Evolutionary conservation across 2,329 filamentous ascomycete species (phyloP).

Genomic region (Huntiella savannae): DNA sequence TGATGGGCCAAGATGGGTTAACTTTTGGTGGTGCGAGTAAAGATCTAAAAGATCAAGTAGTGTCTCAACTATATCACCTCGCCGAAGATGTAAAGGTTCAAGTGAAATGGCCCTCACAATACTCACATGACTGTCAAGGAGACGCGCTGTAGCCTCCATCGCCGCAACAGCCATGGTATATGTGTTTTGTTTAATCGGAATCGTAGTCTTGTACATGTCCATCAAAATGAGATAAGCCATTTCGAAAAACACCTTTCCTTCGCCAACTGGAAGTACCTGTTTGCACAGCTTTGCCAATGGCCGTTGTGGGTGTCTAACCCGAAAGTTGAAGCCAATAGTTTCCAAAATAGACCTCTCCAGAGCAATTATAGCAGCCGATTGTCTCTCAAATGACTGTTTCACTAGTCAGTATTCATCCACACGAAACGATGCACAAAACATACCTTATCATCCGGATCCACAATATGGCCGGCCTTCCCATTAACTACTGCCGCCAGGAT

Average conservation of each 20-base stretch:
- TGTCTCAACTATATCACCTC: conserved; percentile 46
- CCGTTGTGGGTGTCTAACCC: conserved; percentile 72
- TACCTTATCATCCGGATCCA: conserved; percentile 65
- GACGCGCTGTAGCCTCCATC: conserved; percentile 57
- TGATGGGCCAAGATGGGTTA: conserved; percentile 53
- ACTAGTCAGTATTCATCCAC: too few species aligned
- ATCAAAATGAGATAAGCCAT: conserved; percentile 66
- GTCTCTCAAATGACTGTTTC: conserved; percentile 54
- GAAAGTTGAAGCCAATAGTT: conserved; percentile 82
- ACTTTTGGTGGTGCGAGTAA: conserved; percentile 65
- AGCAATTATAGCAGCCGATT: conserved; percentile 66
- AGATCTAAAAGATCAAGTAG: conserved; percentile 80
- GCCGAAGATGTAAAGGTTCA: conserved; percentile 26
- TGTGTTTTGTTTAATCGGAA: conserved; percentile 74
- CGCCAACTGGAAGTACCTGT: conserved; percentile 27
- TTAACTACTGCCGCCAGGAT: conserved; percentile 85
- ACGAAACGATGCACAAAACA: conserved; percentile 13
- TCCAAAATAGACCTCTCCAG: conserved; percentile 87
- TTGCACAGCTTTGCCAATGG: conserved; percentile 63
- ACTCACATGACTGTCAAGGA: conserved; percentile 38
- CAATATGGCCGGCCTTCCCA: conserved; percentile 52
- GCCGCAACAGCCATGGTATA: conserved; percentile 70
- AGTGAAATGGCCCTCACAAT: conserved; percentile 30
- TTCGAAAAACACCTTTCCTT: conserved; percentile 38
- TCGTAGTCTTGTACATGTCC: conserved; percentile 84